phyloP scores from a whole-genome alignment of 2,329 filamentous ascomycete species.

The Pseudogymnoascus sp. region DNA sequence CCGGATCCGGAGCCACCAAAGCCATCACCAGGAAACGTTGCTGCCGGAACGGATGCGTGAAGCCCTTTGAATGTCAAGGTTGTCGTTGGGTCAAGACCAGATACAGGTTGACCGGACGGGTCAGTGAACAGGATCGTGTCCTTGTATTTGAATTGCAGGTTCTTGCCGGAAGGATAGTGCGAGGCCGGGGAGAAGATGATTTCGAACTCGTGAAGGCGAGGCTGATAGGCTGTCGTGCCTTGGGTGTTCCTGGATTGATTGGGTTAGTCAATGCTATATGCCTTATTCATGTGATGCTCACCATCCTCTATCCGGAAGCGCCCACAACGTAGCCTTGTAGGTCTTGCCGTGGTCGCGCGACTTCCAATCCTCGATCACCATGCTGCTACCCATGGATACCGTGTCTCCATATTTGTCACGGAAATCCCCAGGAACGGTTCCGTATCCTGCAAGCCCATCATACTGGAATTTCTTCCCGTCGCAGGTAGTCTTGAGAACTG shows the following conservation, averaged over 20 bases:
- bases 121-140: conserved; percentile 58
- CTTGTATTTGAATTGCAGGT: conserved; percentile 53
- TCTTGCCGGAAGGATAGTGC: conserved; percentile 46
- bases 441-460: conserved; percentile 58
- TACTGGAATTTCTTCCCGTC: conserved; percentile 58
- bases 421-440: conserved; percentile 47
- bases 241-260: conserved; percentile 50
- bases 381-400: conserved; percentile 57
- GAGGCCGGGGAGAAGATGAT: conserved; percentile 50
- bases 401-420: conserved; percentile 63
- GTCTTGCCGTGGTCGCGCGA: conserved; percentile 24
- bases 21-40: conserved; percentile 58
- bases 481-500: conserved; percentile 39
- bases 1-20: conserved; percentile 55
- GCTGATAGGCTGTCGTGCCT: conserved; percentile 60
- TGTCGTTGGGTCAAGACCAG: conserved; percentile 54
- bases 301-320: conserved; percentile 61
- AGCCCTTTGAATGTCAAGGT: conserved; percentile 48
- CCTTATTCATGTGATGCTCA: conserved; percentile 22
- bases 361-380: conserved; percentile 59
- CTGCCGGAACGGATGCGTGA: conserved; percentile 48
- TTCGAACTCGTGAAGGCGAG: conserved; percentile 59
- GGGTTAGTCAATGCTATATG: neutral
- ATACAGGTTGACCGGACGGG: conserved; percentile 52
- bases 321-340: conserved; percentile 40